These are phyloP conservation scores for Cercospora berteroae DNA, from an alignment of 2,329 filamentous ascomycete genomes.

Conservation along the genomic window DNA sequence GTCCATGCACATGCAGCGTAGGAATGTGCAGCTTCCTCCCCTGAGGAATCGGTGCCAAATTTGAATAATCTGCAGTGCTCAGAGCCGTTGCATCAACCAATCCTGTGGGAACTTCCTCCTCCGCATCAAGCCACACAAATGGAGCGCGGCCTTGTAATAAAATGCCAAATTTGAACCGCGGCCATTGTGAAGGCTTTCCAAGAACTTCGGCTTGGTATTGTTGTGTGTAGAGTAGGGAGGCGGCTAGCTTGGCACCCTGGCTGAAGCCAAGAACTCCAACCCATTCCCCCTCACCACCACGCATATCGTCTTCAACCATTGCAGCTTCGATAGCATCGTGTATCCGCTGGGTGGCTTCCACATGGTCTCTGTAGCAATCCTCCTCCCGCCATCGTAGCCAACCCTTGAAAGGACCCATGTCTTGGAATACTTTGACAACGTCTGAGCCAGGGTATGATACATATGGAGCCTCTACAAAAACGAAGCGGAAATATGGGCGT, in stretches of 20 bases:
- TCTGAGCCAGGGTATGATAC: constrained; percentile 36
- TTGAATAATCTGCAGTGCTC: constrained; percentile 8
- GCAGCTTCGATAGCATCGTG: constrained; percentile 14
- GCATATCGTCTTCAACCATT: constrained; percentile 54
- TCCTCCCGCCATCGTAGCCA: constrained; percentile 33
- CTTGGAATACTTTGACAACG: constrained; percentile 41
- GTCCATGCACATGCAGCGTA: constrained; percentile 64
- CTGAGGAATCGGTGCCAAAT: constrained; percentile 28
- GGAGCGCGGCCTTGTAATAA: constrained; percentile 17
- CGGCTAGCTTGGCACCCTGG: constrained; percentile 63
- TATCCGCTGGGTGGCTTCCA: constrained; percentile 11
- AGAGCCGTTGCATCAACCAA: constrained; percentile 11
- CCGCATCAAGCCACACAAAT: constrained; percentile 16
- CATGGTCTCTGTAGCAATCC: constrained; percentile 2
- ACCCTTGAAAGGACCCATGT: constrained; percentile 38
- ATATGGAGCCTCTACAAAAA: constrained; percentile 39
- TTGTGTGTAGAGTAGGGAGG: constrained; percentile 55
- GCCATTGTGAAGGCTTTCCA: constrained; percentile 7
- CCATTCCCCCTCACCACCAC: constrained; percentile 56
- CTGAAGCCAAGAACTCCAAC: constrained; percentile 65
- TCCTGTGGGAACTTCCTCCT: constrained; percentile 28
- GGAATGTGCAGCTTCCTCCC: constrained; percentile 48
- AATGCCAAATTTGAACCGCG: constrained; percentile 16
- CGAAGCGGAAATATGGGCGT: constrained; percentile 37
- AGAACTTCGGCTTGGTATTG: constrained; percentile 15